These are phyloP conservation scores for Melaleuca alternifolia DNA, from an alignment of 345 rosid genomes.

Conservation along the genomic window DNA sequence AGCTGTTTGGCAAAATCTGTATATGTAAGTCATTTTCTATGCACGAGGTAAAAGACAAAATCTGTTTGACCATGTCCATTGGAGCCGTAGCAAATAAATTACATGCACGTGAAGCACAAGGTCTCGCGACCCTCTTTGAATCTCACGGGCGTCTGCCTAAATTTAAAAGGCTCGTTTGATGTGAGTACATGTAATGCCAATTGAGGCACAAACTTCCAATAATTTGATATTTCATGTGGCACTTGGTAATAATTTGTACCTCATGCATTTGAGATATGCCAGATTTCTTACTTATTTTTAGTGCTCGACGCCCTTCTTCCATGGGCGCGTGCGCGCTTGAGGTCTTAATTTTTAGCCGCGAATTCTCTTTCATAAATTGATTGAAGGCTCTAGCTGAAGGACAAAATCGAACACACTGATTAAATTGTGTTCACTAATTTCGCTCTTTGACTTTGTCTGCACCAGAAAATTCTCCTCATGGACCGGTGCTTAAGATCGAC, in stretches of 20 bases:
- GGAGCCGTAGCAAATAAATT: background rate
- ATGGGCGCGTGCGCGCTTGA: no score
- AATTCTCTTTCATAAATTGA: no score
- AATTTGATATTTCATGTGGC: background rate
- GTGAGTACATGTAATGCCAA: background rate
- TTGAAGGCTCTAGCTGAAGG: no score
- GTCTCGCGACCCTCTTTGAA: background rate
- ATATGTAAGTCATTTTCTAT: background rate
- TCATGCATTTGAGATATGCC: background rate
- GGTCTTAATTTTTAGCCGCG: no score
- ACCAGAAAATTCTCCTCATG: no score
- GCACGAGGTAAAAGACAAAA: background rate
- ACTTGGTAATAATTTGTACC: background rate
- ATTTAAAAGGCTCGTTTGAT: background rate
- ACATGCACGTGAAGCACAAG: background rate
- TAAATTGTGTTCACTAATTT: no score
- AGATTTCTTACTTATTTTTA: background rate
- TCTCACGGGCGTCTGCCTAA: background rate
- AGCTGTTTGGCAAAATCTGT: no score
- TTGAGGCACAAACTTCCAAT: accelerated
- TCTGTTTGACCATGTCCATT: no score
- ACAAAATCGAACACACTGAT: no score
- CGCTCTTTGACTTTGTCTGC: no score
- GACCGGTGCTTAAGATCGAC: no score
- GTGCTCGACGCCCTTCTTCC: background rate